phyloP scores from a whole-genome alignment of 768 basidiomycete genomes.

The Phanerochaete carnosa region DNA sequence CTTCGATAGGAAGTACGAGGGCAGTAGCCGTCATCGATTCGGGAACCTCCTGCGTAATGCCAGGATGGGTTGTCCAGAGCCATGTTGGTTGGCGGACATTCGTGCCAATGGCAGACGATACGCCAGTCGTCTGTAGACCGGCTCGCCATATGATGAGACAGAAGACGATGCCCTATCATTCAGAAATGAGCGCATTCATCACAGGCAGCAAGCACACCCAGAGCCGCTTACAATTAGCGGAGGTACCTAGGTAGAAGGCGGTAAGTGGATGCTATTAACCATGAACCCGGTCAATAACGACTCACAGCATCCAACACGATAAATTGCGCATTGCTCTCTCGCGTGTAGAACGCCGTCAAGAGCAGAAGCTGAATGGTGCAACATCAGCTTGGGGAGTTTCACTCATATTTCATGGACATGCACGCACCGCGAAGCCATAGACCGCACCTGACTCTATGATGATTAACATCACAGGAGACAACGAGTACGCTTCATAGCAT shows the following conservation, averaged over 20 bases:
- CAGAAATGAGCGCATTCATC: not conserved
- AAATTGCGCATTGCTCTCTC: slow-evolving; percentile 9
- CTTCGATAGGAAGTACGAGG: not conserved
- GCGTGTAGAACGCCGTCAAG: slow-evolving; percentile 7
- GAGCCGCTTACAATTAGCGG: slow-evolving; percentile 5
- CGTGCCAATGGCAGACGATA: not conserved
- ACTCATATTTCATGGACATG: not conserved
- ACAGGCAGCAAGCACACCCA: too few relatives aligned
- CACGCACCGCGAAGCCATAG: slow-evolving; percentile 7
- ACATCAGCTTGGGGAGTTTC: not conserved
- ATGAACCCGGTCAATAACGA: not conserved
- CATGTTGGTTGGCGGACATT: not conserved
- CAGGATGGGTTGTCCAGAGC: not conserved
- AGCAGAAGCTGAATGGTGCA: slow-evolving; percentile 3
- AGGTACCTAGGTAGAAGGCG: not conserved
- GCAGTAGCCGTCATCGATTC: not conserved
- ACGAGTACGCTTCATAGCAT: not conserved
- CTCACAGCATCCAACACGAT: slow-evolving; percentile 9
- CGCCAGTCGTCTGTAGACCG: not conserved
- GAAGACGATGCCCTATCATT: slow-evolving; percentile 9
- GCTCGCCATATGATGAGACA: slow-evolving; percentile 7
- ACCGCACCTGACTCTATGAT: slow-evolving; percentile 8
- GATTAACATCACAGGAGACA: slow-evolving; percentile 3
- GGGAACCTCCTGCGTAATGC: not conserved
- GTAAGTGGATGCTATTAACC: not conserved